phyloP scores from a whole-genome alignment of 1,284 basidiomycete genomes.

The Inonotus obliquus region DNA sequence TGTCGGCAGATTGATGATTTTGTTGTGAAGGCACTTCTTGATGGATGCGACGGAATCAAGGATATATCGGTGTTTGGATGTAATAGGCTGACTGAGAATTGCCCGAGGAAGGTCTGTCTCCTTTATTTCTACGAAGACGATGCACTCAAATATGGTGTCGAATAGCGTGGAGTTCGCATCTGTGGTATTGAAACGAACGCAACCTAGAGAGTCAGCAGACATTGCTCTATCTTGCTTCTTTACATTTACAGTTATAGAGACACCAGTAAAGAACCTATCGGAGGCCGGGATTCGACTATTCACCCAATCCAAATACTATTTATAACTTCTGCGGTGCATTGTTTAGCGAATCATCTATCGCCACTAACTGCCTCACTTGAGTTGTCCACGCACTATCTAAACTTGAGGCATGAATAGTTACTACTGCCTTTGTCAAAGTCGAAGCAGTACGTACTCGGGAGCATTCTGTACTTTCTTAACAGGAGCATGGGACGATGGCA shows the following conservation, averaged over 20 bases:
- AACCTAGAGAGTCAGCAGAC: neutral
- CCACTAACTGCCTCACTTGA: no score
- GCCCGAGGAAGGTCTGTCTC: slow-evolving; percentile 45
- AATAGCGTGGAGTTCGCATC: slow-evolving; percentile 19
- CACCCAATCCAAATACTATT: neutral
- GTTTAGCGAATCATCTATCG: no score
- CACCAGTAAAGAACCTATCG: neutral
- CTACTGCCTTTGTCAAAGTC: no score
- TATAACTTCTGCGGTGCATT: no score
- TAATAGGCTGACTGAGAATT: slow-evolving; percentile 44
- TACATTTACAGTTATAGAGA: neutral
- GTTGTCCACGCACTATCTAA: no score
- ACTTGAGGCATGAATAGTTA: no score
- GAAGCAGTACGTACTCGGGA: no score
- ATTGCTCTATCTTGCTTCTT: neutral
- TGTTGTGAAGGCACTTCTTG: slow-evolving; percentile 67
- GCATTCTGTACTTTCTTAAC: no score
- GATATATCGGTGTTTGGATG: slow-evolving; percentile 33
- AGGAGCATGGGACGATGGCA: no score
- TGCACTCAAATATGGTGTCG: neutral
- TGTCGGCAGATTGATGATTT: slow-evolving; percentile 85
- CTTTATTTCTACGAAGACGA: neutral
- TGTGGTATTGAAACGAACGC: slow-evolving; percentile 18
- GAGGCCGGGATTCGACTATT: neutral
- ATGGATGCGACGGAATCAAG: slow-evolving; percentile 33